phyloP scores from a whole-genome alignment of 2,329 filamentous ascomycete genomes.

The Ophiobolus disseminans region DNA sequence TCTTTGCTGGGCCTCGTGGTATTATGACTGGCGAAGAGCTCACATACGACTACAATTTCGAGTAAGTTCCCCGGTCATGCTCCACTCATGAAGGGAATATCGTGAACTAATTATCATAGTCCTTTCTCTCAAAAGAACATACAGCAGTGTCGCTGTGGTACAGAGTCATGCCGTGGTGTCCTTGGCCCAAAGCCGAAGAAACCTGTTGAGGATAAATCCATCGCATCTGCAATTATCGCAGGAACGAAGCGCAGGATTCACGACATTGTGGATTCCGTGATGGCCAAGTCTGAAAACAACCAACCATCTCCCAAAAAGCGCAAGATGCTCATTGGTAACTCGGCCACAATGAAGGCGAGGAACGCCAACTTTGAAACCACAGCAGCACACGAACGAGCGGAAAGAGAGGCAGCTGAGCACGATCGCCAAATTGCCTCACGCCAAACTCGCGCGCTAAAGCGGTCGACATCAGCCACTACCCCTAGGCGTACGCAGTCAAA shows the following conservation, averaged over 20 bases:
- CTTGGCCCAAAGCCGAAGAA: constrained; percentile 64
- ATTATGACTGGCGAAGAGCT: constrained; percentile 96
- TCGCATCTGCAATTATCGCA: constrained; percentile 36
- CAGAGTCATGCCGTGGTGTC: constrained; percentile 66
- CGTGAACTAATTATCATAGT: constrained; percentile 24
- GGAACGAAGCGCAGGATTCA: constrained; percentile 47
- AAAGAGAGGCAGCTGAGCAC: constrained; percentile 34
- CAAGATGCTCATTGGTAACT: constrained; percentile 25
- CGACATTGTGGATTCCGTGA: constrained; percentile 33
- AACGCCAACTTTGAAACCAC: constrained; percentile 29
- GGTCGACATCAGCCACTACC: constrained; percentile 22
- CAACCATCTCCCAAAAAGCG: constrained; percentile 43
- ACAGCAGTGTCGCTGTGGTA: constrained; percentile 69
- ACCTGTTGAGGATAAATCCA: constrained; percentile 44
- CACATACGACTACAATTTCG: constrained; percentile 88
- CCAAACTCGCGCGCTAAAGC: constrained; percentile 40
- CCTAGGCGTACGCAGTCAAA: constrained; percentile 15
- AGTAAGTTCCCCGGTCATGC: constrained; percentile 54
- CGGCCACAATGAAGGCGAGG: constrained; percentile 31
- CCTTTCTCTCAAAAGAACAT: constrained; percentile 65
- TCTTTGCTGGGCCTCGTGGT: constrained; percentile 88
- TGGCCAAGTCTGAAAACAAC: constrained; percentile 27
- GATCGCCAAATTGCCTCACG: constrained; percentile 42
- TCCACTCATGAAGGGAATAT: background rate
- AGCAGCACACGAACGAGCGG: constrained; percentile 34